Conservation (phyloP, 495 filamentous ascomycete species). For the Lophiotrema nucula region DNA sequence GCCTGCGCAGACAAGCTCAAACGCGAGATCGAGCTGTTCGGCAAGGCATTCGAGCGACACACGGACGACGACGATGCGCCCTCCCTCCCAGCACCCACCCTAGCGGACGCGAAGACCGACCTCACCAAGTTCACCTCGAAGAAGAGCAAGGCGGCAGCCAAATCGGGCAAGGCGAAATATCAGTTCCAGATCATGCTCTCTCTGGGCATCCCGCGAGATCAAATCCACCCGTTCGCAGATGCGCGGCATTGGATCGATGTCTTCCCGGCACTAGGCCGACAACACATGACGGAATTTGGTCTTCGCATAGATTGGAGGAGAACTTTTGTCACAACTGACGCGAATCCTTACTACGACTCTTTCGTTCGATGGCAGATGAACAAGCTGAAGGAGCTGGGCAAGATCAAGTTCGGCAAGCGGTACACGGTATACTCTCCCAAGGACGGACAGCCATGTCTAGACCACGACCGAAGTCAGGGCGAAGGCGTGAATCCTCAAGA, state of each 20-base stretch:
- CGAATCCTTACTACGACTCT: conserved; percentile 94
- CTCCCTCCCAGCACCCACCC: conserved; percentile 53
- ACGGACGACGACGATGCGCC: conserved; percentile 30
- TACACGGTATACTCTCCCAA: conserved; percentile 96
- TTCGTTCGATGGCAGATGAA: conserved; percentile 99
- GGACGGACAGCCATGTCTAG: conserved; percentile 96
- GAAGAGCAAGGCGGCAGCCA: conserved; percentile 91
- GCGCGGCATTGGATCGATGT: conserved; percentile 81
- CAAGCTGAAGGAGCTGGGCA: conserved; percentile 79
- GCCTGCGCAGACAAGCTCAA: conserved; percentile 92
- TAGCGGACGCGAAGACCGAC: conserved; percentile 65
- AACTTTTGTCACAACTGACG: conserved; percentile 90
- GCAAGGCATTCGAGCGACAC: conserved; percentile 77
- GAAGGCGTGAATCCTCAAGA: conserved; percentile 90
- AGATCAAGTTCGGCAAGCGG: conserved; percentile 91
- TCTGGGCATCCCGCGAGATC: conserved; percentile 74
- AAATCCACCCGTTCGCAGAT: conserved; percentile 91
- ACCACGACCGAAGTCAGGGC: conserved; percentile 89
- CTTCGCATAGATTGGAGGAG: conserved; percentile 88
- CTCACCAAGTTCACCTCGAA: conserved; percentile 88
- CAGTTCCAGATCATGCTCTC: conserved; percentile 89
- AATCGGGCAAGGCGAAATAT: conserved; percentile 85
- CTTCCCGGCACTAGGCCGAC: conserved; percentile 75
- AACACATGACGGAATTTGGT: conserved; percentile 80
- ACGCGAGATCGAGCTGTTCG: conserved; percentile 87